A percentile compares a stretch with the other conserved stretches of the same genome.
Evolutionary conservation across 2,329 filamentous ascomycete genomes (phyloP).

Genomic region (Plenodomus tracheiphilus): DNA sequence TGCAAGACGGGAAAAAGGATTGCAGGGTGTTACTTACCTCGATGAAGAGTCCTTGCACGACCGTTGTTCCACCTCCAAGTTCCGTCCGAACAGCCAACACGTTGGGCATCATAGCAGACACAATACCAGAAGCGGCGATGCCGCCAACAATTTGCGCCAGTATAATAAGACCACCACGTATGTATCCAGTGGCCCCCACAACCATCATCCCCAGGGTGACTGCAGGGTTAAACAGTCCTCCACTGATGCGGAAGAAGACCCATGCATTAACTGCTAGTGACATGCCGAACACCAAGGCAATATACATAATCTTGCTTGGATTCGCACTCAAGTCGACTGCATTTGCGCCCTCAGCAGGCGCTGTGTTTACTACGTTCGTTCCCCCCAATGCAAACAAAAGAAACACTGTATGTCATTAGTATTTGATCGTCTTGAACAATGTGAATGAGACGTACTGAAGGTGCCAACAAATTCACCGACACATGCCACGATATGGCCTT

Average conservation of each 20-base stretch:
- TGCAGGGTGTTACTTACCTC: slow-evolving; percentile 1
- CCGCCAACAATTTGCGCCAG: slow-evolving; percentile 42
- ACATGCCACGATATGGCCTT: slow-evolving; percentile 4
- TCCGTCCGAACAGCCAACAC: slow-evolving; percentile 49
- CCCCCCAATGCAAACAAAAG: slow-evolving; percentile 33
- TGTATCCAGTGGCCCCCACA: slow-evolving; percentile 49
- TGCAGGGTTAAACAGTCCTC: slow-evolving; percentile 9
- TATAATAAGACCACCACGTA: slow-evolving; percentile 47
- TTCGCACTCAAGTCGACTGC: slow-evolving; percentile 16
- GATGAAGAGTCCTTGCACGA: slow-evolving; percentile 33
- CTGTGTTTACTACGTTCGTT: slow-evolving; percentile 37
- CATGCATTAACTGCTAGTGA: background rate
- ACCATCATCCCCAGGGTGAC: slow-evolving; percentile 12
- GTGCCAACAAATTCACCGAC: slow-evolving; percentile 46
- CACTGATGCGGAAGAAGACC: background rate
- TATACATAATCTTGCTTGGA: slow-evolving; percentile 25
- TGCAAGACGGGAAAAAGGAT: background rate
- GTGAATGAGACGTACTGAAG: too few species aligned
- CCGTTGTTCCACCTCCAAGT: slow-evolving; percentile 44
- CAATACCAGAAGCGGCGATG: slow-evolving; percentile 49
- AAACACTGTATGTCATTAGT: too few species aligned
- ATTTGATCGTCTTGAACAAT: too few species aligned
- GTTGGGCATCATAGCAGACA: slow-evolving; percentile 49
- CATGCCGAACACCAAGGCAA: background rate
- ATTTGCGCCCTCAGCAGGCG: slow-evolving; percentile 12